Conservation (phyloP, 1,284 basidiomycete species). For the Malassezia cuniculi region DNA sequence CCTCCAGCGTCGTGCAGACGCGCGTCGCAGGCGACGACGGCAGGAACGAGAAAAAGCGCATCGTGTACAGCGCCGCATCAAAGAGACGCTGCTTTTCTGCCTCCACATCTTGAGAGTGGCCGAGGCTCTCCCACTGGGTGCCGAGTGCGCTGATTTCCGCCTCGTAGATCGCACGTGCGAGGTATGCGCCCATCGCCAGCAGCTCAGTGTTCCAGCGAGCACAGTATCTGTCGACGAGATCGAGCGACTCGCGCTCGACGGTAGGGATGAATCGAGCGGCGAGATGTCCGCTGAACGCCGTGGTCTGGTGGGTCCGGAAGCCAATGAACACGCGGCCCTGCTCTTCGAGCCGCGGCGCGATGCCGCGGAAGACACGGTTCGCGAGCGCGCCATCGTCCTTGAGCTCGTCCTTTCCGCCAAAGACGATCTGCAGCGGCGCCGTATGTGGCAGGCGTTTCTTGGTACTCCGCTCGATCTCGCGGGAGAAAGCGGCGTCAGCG, state of each 20-base stretch:
- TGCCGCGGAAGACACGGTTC: constrained; percentile 42
- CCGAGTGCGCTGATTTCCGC: constrained; percentile 55
- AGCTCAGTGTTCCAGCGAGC: constrained; percentile 37
- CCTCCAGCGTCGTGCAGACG: constrained; percentile 66
- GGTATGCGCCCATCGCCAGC: constrained; percentile 52
- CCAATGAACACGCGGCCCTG: constrained; percentile 46
- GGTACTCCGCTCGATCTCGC: constrained; percentile 76
- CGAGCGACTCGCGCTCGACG: constrained; percentile 87
- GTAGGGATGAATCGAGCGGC: constrained; percentile 88
- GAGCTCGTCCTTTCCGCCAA: constrained; percentile 69
- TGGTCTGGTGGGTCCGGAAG: constrained; percentile 67
- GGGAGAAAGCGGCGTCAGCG: constrained; percentile 59
- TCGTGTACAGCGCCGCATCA: constrained; percentile 60
- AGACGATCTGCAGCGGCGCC: constrained; percentile 73
- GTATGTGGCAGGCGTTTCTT: constrained; percentile 80
- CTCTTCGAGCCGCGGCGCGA: constrained; percentile 37
- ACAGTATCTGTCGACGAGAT: constrained; percentile 49
- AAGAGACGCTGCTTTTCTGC: constrained; percentile 17
- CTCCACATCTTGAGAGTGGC: constrained; percentile 52
- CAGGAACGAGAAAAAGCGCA: constrained; percentile 49
- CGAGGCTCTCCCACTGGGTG: constrained; percentile 50
- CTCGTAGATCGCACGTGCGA: constrained; percentile 74
- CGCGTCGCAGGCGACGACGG: constrained; percentile 73
- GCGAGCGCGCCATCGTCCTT: constrained; percentile 54
- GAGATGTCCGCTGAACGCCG: constrained; percentile 80